These are phyloP conservation scores for Vanderwaltozyma yarrowii DNA, from an alignment of 805 yeast genomes.

Conservation along the genomic window DNA sequence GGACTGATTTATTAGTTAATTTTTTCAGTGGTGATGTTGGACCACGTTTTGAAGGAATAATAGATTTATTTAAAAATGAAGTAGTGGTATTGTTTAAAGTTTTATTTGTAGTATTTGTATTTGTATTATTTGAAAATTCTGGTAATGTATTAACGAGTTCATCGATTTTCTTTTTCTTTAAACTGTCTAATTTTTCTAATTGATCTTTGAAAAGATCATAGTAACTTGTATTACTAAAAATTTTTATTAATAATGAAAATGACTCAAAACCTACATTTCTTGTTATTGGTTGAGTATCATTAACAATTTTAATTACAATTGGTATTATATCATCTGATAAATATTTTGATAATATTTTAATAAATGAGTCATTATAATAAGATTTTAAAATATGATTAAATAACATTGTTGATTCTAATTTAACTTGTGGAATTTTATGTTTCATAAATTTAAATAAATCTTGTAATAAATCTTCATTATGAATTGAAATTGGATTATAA, in stretches of 20 bases:
- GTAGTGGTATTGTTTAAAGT: not conserved
- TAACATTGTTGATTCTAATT: slow-evolving; percentile 57
- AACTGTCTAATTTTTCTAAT: slow-evolving; percentile 65
- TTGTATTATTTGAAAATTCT: not conserved
- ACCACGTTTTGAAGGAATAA: slow-evolving; percentile 55
- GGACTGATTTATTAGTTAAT: slow-evolving; percentile 3
- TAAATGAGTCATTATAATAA: slow-evolving; percentile 10
- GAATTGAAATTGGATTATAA: slow-evolving; percentile 31
- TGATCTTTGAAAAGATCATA: slow-evolving; percentile 34
- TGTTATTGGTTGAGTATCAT: slow-evolving; percentile 78
- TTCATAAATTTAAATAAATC: slow-evolving; percentile 48
- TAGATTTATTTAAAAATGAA: slow-evolving; percentile 11
- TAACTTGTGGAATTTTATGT: slow-evolving; percentile 77
- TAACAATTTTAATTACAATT: slow-evolving; percentile 49
- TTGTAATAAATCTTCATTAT: slow-evolving; percentile 40
- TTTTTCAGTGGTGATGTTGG: slow-evolving; percentile 63
- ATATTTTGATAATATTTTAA: slow-evolving; percentile 4
- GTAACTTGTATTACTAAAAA: slow-evolving; percentile 59
- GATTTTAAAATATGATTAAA: slow-evolving; percentile 51
- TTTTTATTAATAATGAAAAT: slow-evolving; percentile 73
- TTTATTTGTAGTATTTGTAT: not conserved
- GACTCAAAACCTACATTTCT: slow-evolving; percentile 68
- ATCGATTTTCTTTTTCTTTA: slow-evolving; percentile 57
- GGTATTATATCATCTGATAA: slow-evolving; percentile 9
- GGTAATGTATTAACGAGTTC: slow-evolving; percentile 38